Base-by-base conservation (phyloP, 2,329 filamentous ascomycete genomes). In the Dothideomycetidae sp. region DNA sequence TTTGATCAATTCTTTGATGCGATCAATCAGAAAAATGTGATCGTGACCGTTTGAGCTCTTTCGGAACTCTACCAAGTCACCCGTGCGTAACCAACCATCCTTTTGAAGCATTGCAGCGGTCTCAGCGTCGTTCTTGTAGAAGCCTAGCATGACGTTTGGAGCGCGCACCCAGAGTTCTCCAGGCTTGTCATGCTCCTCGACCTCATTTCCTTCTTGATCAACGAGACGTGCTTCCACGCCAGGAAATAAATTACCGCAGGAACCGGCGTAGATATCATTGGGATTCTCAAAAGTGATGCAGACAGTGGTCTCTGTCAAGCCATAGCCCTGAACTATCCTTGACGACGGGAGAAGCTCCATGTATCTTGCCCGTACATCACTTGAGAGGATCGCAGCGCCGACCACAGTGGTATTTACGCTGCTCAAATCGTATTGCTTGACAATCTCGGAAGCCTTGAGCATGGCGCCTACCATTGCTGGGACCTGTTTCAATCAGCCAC, bases 91-190 rank as follows among this genome's bases (percentile, higher is more conserved):
- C 36, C 45, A 53, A 15, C 29, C 32, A 4, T 40, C 44, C 4
- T 35, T 29, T 19, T 40, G 32, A 5, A 54, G 48, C 14, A 45
- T 39, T 5, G 44, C 36, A 10, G 29, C 30, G 9, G 51, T 50
- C 10, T 45, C 37, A 28, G 51, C 29, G 10, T 45, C 31, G 33
- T 62, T 57, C 33, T 50, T 48, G 37, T 47, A 49, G 39, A 62
- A 61, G 5, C 45, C 41, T 2, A 44, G 40, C 53, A 72, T 71
- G 9, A 59, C 56, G 3, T 63, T 45, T 4, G 45, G 44, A 1
- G 46, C 44, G 1, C 58, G 56, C 15, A 68, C 55, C 23, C 58
- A 57, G 10, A 67, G 40, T 41, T 67, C 62, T 4, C 61, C 62
- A 1, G 37, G 37, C 3, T 59, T 48, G 9, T 47, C 23, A 3